phyloP scores from a whole-genome alignment of 257 asterid genomes.

The Solanum tacnaense region DNA sequence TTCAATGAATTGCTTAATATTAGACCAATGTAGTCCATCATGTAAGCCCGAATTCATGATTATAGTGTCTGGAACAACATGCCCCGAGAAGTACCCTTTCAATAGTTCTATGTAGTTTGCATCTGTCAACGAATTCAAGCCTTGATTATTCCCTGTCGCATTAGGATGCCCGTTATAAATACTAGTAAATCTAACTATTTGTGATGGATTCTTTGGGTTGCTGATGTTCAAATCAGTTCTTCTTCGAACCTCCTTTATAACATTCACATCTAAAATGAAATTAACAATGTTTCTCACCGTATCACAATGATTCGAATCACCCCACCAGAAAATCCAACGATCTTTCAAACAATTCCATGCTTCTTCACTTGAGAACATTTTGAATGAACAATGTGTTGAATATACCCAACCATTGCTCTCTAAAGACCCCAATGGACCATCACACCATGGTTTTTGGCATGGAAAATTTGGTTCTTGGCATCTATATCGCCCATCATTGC shows the following conservation, averaged over 20 bases:
- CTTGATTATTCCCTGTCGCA: conserved; percentile 48
- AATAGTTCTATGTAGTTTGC: conserved; percentile 35
- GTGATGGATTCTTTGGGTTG: conserved; percentile 59
- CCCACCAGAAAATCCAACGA: conserved; percentile 98
- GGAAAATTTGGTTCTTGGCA: conserved; percentile 58
- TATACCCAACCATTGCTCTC: conserved; percentile 96
- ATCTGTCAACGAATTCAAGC: conserved; percentile 47
- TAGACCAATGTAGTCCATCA: conserved; percentile 69
- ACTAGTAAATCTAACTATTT: conserved; percentile 61
- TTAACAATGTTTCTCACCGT: conserved; percentile 62
- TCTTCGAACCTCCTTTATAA: conserved; percentile 42
- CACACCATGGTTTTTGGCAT: conserved; percentile 73
- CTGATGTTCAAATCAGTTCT: conserved; percentile 59
- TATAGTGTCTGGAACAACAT: conserved; percentile 58
- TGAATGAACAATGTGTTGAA: conserved; percentile 86
- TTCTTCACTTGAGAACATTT: conserved; percentile 29
- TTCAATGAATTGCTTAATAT: conserved; percentile 31
- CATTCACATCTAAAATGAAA: conserved; percentile 47
- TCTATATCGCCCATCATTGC: conserved; percentile 62
- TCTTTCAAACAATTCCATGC: conserved; percentile 60
- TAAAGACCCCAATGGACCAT: conserved; percentile 51
- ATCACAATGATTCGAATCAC: conserved; percentile 92
- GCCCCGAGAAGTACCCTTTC: conserved; percentile 36
- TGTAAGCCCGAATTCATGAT: conserved; percentile 90
- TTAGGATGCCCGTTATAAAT: conserved; percentile 80